A percentile compares a stretch with the other conserved stretches of the same genome.
Evolutionary conservation across 495 filamentous ascomycete species (phyloP).

Genomic region (Xylaria castorea): DNA sequence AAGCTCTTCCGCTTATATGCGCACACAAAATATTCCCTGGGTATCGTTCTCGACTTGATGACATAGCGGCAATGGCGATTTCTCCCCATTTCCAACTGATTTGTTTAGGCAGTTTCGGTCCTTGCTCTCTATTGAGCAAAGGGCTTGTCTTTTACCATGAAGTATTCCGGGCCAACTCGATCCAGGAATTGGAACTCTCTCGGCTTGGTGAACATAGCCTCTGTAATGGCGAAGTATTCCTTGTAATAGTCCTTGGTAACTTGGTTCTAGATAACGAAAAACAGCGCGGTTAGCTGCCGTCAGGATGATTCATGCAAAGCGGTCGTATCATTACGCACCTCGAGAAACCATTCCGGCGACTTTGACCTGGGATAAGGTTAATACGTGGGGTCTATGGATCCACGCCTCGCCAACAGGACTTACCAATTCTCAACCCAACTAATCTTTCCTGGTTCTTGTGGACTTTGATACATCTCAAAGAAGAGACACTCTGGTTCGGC

Average conservation of each 20-base stretch:
- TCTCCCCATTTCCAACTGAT: background rate
- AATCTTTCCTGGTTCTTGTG: constrained; percentile 50
- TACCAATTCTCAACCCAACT: constrained; percentile 58
- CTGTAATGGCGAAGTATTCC: constrained; percentile 53
- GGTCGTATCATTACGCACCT: constrained; percentile 30
- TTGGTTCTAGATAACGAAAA: constrained; percentile 49
- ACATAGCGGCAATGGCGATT: background rate
- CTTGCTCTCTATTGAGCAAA: constrained; percentile 12
- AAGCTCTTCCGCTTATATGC: constrained; percentile 11
- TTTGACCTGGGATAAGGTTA: constrained; percentile 41
- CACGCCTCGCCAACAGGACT: background rate
- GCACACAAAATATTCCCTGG: constrained; percentile 14
- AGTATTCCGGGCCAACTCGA: constrained; percentile 43
- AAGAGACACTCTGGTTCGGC: constrained; percentile 56
- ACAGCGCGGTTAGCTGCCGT: background rate
- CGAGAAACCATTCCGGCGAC: constrained; percentile 49
- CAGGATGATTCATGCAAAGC: constrained; percentile 13
- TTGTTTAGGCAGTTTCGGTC: background rate
- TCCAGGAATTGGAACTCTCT: constrained; percentile 49
- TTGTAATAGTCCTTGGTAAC: constrained; percentile 59
- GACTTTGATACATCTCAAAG: constrained; percentile 55
- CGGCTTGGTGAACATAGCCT: constrained; percentile 57
- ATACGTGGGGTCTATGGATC: background rate
- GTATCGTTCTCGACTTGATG: constrained; percentile 14
- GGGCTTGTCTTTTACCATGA: constrained; percentile 39